Evolutionary conservation across 257 asterid species (phyloP).

Genomic region (Cinchona pubescens): DNA sequence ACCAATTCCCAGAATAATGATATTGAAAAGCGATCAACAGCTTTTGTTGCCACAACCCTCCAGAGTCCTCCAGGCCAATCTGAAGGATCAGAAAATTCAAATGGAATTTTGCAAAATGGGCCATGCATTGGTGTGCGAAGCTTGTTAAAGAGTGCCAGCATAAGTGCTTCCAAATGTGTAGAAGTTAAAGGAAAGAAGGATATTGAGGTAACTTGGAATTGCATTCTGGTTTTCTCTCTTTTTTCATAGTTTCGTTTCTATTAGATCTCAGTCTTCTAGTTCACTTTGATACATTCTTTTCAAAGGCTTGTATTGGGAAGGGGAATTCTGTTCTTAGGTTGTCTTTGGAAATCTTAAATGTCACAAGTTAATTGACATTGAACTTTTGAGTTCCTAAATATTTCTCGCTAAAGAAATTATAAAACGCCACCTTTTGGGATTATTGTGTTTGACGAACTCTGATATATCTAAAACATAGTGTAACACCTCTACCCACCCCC

Average conservation of each 20-base stretch:
- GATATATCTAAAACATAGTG: neutral
- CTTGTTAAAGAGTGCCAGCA: slow-evolving; percentile 92
- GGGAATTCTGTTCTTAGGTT: neutral
- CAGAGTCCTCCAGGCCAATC: slow-evolving; percentile 55
- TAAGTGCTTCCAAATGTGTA: slow-evolving; percentile 81
- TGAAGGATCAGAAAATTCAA: slow-evolving; percentile 36
- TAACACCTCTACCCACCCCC: too few species aligned
- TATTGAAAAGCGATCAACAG: slow-evolving; percentile 55
- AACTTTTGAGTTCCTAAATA: neutral
- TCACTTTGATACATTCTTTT: neutral
- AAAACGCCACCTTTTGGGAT: neutral
- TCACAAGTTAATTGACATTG: neutral
- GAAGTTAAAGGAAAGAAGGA: slow-evolving; percentile 54
- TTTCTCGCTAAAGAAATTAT: too few species aligned
- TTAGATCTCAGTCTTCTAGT: neutral
- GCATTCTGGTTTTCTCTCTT: neutral
- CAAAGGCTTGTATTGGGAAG: neutral
- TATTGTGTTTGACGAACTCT: neutral
- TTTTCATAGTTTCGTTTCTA: neutral
- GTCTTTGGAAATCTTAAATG: neutral
- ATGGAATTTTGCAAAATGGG: slow-evolving; percentile 36
- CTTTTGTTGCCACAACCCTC: slow-evolving; percentile 62
- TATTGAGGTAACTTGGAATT: slow-evolving; percentile 46
- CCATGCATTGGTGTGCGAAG: slow-evolving; percentile 63
- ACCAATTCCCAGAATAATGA: slow-evolving; percentile 35